Evolutionary conservation across 2,329 filamentous ascomycete genomes (phyloP), one percentile per base, ranked within the genome.

Genomic region (Fusarium sp.): DNA sequence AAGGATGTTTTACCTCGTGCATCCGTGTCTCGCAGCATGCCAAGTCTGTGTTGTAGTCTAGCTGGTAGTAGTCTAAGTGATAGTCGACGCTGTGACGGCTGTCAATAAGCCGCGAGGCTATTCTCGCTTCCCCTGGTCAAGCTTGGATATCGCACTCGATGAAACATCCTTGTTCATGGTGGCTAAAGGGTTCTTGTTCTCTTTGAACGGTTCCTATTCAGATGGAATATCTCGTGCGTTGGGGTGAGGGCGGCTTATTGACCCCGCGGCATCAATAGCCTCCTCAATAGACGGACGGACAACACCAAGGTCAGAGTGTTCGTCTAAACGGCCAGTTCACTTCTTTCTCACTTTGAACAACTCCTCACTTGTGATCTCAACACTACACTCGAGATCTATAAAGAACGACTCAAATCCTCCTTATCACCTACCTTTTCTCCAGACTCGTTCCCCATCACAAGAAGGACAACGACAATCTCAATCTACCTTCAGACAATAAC

Each of bases 401-500:
- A 75, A 73, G 44, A 39, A 44, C 7, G 36, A 42, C 9, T 20
- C 28, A 8, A 26, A 50, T 62, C 54, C 38, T 48, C 39, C 48
- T 58, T 39, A 50, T 52, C 48, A 48, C 39, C 42, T 39, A 34
- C 45, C 52, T 40, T 45, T 40, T 66, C 67, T 49, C 39, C 73
- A 75, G 69, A 58, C 69, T 75, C 65, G 64, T 71, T 63, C 60
- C 58, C 66, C 64, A 72, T 66, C 66, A 65, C 63, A 68, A 64
- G 62, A 63, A 72, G 58, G 65, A 63, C 50, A 43, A 68, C 65
- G 49, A 60, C 42, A 53, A 61, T 62, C 62, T 63, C 62, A 65
- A 60, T 42, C 52, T 28, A 42, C 49, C 64, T 55, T 63, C 53
- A 62, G 66, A 69, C 65, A 72, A 65, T 39, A 51, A 60, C 43